Evolutionary conservation across 371 early-diverging fungal genomes (phyloP), one percentile per base, ranked within the genome.

Genomic region (Syncephalastrum racemosum): DNA sequence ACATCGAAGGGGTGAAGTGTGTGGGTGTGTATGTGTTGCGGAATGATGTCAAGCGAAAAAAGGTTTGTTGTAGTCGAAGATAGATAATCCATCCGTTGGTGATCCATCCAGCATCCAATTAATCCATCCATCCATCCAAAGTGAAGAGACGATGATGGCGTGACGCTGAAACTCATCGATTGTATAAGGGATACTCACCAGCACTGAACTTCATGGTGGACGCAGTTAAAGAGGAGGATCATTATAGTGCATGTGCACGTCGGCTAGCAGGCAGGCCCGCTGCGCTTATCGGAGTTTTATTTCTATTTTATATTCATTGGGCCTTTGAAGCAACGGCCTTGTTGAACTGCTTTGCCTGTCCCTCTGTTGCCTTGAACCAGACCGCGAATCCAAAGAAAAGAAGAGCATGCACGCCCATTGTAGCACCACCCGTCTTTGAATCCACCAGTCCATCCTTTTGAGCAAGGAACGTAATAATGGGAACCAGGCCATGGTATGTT

Each of bases 311-410:
- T n/a, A n/a, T n/a, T 31, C 36, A 31, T 31, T 31, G 36, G 36
- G 36, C 2, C 36, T 31, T 31, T 5, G 36, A 31, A 31, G 36
- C 36, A 10, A 31, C 36, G 36, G 36, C 22, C 19, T 68, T 68
- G 8, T 62, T 49, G 46, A 70, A 71, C 14, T 64, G 50, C 49
- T 75, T 70, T 10, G 73, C 73, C 65, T 76, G 77, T 16, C 56
- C 52, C 16, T 64, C 73, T 10, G 73, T 71, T 1, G 71, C 67
- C 5, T 68, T 76, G 40, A 64, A 76, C 77, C 77, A 76, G 14
- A 71, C 54, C 49, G 73, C 73, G 24, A 76, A 63, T 4, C 60
- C 49, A 46, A 65, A 61, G 1, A 65, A 56, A 15, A 70, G 56
- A 2, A 59, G 13, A 3, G 64, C 49, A 53, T 76, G 77, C 19